A percentile compares a stretch with the other conserved stretches of the same genome.
Evolutionary conservation across 2,329 filamentous ascomycete genomes (phyloP).

Genomic region (Claviceps paspali): DNA sequence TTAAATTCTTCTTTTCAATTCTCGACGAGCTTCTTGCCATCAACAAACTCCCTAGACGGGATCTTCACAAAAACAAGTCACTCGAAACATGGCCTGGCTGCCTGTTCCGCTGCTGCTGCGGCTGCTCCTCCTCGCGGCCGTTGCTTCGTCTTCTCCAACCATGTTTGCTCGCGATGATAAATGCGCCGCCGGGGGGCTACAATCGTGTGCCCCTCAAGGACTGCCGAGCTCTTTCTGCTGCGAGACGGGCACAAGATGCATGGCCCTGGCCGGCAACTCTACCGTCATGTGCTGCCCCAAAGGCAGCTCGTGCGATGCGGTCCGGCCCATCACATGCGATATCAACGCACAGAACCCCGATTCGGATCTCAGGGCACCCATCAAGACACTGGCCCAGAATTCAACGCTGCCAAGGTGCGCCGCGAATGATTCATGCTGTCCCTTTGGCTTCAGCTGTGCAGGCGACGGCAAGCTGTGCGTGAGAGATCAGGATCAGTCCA

Average conservation of each 20-base stretch:
- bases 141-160: slow-evolving; percentile 7
- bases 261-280: slow-evolving; percentile 45
- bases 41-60: background rate
- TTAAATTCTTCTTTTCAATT: no score
- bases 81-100: slow-evolving; percentile 2
- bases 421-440: slow-evolving; percentile 41
- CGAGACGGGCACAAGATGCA: slow-evolving; percentile 34
- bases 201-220: slow-evolving; percentile 32
- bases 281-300: slow-evolving; percentile 58
- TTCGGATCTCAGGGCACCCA: slow-evolving; percentile 36
- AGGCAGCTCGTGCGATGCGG: slow-evolving; percentile 39
- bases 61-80: background rate
- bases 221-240: slow-evolving; percentile 58
- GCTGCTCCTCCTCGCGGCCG: slow-evolving; percentile 6
- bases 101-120: slow-evolving; percentile 6
- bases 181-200: slow-evolving; percentile 35
- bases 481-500: slow-evolving; percentile 33
- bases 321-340: slow-evolving; percentile 51
- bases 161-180: slow-evolving; percentile 30
- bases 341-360: slow-evolving; percentile 43
- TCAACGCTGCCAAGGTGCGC: slow-evolving; percentile 43
- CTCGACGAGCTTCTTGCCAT: no score
- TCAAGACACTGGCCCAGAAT: slow-evolving; percentile 52
- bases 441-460: slow-evolving; percentile 54
- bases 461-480: slow-evolving; percentile 30